Conservation (phyloP, 2,329 filamentous ascomycete genomes). For the Pestalotiopsis sp. region DNA sequence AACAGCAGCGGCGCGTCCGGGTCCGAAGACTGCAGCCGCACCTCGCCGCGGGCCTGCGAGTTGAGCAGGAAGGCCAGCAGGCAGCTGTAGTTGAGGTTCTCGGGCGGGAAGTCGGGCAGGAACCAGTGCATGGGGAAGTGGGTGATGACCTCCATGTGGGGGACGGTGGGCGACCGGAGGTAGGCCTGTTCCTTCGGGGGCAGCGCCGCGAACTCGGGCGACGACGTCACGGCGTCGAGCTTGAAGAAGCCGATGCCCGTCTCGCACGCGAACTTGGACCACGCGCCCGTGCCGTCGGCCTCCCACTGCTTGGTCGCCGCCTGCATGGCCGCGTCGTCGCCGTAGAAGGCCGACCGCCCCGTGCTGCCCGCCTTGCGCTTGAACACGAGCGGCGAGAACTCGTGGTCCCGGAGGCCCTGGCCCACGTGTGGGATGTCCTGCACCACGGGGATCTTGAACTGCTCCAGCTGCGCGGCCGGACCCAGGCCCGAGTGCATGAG, state of each 20-base stretch:
- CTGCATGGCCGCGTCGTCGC: constrained; percentile 41
- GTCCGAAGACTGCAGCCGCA: constrained; percentile 55
- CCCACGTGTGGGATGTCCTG: constrained; percentile 39
- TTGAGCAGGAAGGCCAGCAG: constrained; percentile 54
- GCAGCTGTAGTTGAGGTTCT: constrained; percentile 43
- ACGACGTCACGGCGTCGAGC: constrained; percentile 39
- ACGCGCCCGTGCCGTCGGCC: constrained; percentile 41
- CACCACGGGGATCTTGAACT: constrained; percentile 36
- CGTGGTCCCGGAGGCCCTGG: constrained; percentile 42
- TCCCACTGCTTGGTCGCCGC: constrained; percentile 51
- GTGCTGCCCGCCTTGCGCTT: constrained; percentile 42
- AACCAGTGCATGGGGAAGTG: constrained; percentile 47
- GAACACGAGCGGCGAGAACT: constrained; percentile 39
- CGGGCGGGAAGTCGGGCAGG: constrained; percentile 38
- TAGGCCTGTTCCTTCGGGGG: constrained; percentile 43
- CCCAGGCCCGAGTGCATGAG: constrained; percentile 50
- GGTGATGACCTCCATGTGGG: constrained; percentile 57
- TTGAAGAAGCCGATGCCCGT: constrained; percentile 47
- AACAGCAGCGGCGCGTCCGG: constrained; percentile 52
- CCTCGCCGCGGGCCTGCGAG: constrained; percentile 52
- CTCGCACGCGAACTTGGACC: constrained; percentile 41
- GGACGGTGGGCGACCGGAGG: constrained; percentile 52
- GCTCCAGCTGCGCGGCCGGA: constrained; percentile 33
- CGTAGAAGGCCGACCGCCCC: constrained; percentile 48
- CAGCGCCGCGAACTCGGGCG: constrained; percentile 53